phyloP scores from a whole-genome alignment of 768 basidiomycete genomes.

The Botryobasidium botryosum region DNA sequence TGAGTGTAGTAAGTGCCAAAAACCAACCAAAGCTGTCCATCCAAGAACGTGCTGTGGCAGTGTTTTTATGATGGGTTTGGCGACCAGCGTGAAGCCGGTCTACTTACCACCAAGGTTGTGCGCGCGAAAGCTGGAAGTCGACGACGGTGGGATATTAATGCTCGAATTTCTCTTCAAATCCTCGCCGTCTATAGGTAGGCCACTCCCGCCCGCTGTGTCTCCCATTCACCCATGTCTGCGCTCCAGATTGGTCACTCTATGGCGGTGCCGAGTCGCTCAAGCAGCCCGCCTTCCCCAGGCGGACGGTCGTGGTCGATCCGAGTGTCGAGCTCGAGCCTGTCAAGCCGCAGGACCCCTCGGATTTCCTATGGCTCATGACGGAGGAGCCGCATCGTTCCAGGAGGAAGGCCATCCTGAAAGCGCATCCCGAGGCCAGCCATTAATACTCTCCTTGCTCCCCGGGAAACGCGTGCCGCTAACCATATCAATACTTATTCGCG shows the following conservation, averaged over 20 bases:
- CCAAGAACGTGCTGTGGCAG: too few species aligned
- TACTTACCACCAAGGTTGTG: too few species aligned
- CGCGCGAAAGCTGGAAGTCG: too few species aligned
- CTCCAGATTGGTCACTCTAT: conserved; percentile 18
- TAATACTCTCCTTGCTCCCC: not conserved
- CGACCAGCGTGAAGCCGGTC: too few species aligned
- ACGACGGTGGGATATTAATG: too few species aligned
- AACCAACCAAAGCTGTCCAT: too few species aligned
- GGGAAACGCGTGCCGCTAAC: not conserved
- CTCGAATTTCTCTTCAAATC: too few species aligned
- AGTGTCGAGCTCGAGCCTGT: conserved; percentile 25
- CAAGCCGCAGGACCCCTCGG: conserved; percentile 57
- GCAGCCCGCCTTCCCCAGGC: conserved; percentile 27
- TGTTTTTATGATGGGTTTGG: too few species aligned
- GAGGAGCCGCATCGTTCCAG: conserved; percentile 92
- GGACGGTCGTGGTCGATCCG: conserved; percentile 31
- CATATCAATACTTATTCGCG: not conserved
- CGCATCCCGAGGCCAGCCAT: conserved; percentile 66
- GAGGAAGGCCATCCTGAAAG: conserved; percentile 78
- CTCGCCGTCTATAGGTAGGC: too few species aligned
- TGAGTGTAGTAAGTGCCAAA: too few species aligned
- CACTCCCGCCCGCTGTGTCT: too few species aligned
- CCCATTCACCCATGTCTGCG: too few species aligned
- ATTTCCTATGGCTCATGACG: conserved; percentile 94
- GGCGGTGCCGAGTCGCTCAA: conserved; percentile 71